Evolutionary conservation across 108 stramenopile genomes (phyloP).

Genomic region (Schizochytrium sp.): DNA sequence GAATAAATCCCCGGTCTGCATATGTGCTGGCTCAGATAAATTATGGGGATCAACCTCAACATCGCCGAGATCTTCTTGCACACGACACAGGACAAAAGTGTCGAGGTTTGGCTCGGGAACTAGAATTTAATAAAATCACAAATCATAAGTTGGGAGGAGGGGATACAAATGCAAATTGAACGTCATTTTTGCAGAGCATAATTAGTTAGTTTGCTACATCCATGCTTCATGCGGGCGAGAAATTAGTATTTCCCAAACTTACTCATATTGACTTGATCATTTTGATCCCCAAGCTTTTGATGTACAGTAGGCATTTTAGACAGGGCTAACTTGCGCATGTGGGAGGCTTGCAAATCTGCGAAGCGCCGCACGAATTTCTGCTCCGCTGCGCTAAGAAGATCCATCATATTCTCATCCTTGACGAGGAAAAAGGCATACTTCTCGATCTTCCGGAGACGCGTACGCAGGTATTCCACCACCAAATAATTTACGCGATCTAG

Average conservation of each 20-base stretch:
- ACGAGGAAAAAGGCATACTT: slow-evolving; percentile 4
- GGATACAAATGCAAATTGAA: not conserved
- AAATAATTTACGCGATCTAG: slow-evolving; percentile 47
- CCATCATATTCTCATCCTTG: slow-evolving; percentile 30
- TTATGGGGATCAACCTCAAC: not conserved
- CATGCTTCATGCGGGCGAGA: not conserved
- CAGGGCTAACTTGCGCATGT: not conserved
- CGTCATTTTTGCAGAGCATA: not conserved
- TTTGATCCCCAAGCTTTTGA: slow-evolving; percentile 36
- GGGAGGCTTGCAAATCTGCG: not conserved
- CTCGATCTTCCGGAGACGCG: slow-evolving; percentile 44
- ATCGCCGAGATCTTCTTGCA: slow-evolving; percentile 11
- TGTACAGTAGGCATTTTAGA: not conserved
- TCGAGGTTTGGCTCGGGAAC: slow-evolving; percentile 57
- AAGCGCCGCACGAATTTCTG: not conserved
- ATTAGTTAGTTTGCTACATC: not conserved
- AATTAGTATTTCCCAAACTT: not conserved
- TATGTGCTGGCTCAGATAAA: not conserved
- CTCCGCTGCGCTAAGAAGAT: not conserved
- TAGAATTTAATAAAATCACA: not conserved
- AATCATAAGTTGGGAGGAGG: not conserved
- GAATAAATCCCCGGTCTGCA: not conserved
- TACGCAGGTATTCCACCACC: slow-evolving; percentile 44
- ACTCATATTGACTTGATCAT: slow-evolving; percentile 53
- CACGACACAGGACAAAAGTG: slow-evolving; percentile 26